Evolutionary conservation across 2,329 filamentous ascomycete species (phyloP).

Genomic region (Claviceps sorghi): DNA sequence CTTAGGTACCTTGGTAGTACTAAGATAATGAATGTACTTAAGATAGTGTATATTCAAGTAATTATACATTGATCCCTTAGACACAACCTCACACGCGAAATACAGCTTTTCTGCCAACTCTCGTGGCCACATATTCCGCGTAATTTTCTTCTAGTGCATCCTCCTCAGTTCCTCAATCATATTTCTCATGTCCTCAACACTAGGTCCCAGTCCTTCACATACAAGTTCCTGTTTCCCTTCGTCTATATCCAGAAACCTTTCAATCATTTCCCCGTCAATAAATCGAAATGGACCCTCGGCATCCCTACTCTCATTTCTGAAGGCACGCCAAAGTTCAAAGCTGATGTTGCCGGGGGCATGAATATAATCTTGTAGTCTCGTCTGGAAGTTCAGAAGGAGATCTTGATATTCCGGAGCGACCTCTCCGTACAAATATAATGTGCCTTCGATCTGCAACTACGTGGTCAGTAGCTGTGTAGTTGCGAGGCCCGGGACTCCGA

Average conservation of each 20-base stretch:
- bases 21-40: no score
- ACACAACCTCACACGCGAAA: background rate
- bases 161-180: constrained; percentile 48
- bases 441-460: constrained; percentile 59
- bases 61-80: background rate
- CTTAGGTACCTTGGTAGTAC: no score
- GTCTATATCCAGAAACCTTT: constrained; percentile 62
- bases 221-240: constrained; percentile 40
- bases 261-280: constrained; percentile 82
- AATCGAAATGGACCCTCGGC: constrained; percentile 74
- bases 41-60: no score
- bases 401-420: constrained; percentile 62
- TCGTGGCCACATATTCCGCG: background rate
- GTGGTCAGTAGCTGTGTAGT: constrained; percentile 5
- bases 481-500: background rate
- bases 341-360: constrained; percentile 56
- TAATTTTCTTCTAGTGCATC: constrained; percentile 33
- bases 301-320: constrained; percentile 56
- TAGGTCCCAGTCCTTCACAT: constrained; percentile 41
- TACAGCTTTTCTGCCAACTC: background rate
- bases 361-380: constrained; percentile 50
- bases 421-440: constrained; percentile 76
- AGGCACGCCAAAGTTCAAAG: constrained; percentile 71
- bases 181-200: constrained; percentile 47
- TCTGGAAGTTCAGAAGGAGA: constrained; percentile 69